Evolutionary conservation across 305 asterid genomes (phyloP), one percentile per base, ranked within the genome.

Genomic region (Fraxinus albicans): DNA sequence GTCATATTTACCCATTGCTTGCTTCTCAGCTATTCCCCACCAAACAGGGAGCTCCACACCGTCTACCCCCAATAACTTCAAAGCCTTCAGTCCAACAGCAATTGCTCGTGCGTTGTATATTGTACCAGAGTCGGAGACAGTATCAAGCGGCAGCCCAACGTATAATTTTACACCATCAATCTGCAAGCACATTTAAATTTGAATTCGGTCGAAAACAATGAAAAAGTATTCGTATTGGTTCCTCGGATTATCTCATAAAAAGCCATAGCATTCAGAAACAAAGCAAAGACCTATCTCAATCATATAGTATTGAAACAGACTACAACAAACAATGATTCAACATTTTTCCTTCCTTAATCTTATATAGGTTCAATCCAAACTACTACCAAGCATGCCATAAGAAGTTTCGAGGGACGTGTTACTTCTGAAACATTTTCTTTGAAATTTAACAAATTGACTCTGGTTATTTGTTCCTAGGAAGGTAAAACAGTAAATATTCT

Each of bases 31-130:
- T 42, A 94, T 77, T 17, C 98, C 99, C 99, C 99, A 94, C 97
- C 97, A 95, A 17, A 95, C 40, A 0, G 98, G 97, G 69, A 95
- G 96, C 88, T 94, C 97, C 3, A 93, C 97, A 58, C 99, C 99
- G 7, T 93, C 96, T 13, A 95, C 95, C 2, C 99, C 99, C 76
- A 93, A 80, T 75, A 94, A 83, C 86, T 94, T 93, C 87, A 95
- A 82, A 4, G 99, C 99, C 86, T 91, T 92, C 4, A 95, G 88
- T 70, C 99, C 99, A 13, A 88, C 95, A 25, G 89, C 92, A 58
- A 95, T 90, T 12, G 99, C 99, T 79, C 94, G 90, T 10, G 86
- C 84, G 19, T 92, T 96, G 88, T 86, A 93, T 73, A 95, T 79
- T 0, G 89, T 84, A 50, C 88, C 90, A 82, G 85, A 81, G 85